A percentile compares a stretch with the other conserved stretches of the same genome.
Conservation (phyloP, 1,284 basidiomycete species). For the Papiliotrema terrestris region DNA sequence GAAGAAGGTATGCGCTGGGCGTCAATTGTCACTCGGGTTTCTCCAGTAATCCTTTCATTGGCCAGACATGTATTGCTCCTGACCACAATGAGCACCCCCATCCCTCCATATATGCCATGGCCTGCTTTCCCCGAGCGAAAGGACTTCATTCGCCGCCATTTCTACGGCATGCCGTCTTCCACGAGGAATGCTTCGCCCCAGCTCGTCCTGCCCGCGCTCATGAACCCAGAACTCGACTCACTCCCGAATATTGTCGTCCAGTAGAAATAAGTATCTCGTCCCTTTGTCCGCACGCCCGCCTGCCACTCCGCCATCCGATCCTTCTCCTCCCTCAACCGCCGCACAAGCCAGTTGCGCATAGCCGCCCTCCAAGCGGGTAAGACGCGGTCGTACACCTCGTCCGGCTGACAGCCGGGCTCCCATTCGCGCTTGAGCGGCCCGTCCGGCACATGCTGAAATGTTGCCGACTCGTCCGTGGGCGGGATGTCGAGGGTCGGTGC, state of each 20-base stretch:
- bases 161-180: no score
- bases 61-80: no score
- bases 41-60: no score
- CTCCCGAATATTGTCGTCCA: slow-evolving; percentile 82
- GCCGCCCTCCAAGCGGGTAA: slow-evolving; percentile 66
- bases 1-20: slow-evolving; percentile 80
- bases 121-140: no score
- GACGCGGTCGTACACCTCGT: slow-evolving; percentile 60
- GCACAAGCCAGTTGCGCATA: slow-evolving; percentile 61
- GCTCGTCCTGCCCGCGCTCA: not conserved
- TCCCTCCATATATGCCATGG: no score
- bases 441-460: slow-evolving; percentile 21
- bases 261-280: slow-evolving; percentile 82
- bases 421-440: slow-evolving; percentile 24
- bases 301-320: slow-evolving; percentile 67
- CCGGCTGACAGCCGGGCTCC: slow-evolving; percentile 48
- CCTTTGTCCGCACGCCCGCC: slow-evolving; percentile 61
- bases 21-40: not conserved
- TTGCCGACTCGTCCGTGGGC: slow-evolving; percentile 7
- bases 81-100: no score
- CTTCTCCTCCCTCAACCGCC: slow-evolving; percentile 63
- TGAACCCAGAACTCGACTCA: slow-evolving; percentile 18
- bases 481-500: slow-evolving; percentile 2
- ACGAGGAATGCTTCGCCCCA: no score
- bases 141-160: no score